These are phyloP conservation scores for Boletus vermiculosoides DNA, from an alignment of 768 basidiomycete genomes.

Conservation along the genomic window DNA sequence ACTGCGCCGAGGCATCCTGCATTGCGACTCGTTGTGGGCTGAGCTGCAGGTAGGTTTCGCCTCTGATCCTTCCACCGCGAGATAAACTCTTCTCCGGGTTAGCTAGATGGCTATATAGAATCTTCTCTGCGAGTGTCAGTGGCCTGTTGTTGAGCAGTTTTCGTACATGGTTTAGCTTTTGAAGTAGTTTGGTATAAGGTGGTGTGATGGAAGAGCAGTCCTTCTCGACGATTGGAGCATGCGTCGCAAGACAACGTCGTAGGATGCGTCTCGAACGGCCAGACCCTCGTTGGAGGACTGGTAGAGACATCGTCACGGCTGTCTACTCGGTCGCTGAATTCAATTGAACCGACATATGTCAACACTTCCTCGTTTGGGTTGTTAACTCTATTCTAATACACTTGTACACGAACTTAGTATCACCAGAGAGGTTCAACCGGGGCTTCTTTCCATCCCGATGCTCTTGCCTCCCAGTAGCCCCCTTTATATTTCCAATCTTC, in stretches of 20 bases:
- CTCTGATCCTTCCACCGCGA: conserved; percentile 67
- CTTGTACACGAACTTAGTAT: not conserved
- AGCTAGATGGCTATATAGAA: conserved; percentile 88
- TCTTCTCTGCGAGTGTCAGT: conserved; percentile 95
- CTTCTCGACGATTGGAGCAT: conserved; percentile 45
- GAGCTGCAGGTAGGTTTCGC: conserved; percentile 88
- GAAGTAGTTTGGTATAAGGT: conserved; percentile 70
- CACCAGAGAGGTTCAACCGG: conserved; percentile 61
- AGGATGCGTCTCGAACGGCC: conserved; percentile 21
- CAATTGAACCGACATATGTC: no score
- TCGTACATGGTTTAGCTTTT: conserved; percentile 70
- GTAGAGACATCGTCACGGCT: conserved; percentile 20
- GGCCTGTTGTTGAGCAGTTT: conserved; percentile 68
- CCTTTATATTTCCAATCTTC: conserved; percentile 78
- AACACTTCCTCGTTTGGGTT: not conserved
- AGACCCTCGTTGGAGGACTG: conserved; percentile 19
- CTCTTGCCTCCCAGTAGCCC: conserved; percentile 81
- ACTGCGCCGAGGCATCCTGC: conserved; percentile 94
- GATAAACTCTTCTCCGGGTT: conserved; percentile 73
- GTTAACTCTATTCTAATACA: not conserved
- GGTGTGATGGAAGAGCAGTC: conserved; percentile 78
- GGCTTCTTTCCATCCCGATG: conserved; percentile 58
- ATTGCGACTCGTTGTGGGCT: conserved; percentile 93
- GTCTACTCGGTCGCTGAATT: not conserved
- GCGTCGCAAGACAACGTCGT: conserved; percentile 37